A percentile compares a stretch with the other conserved stretches of the same genome.
These are phyloP conservation scores for Saksenaea oblongispora DNA, from an alignment of 371 early-diverging fungal species.

Conservation along the genomic window DNA sequence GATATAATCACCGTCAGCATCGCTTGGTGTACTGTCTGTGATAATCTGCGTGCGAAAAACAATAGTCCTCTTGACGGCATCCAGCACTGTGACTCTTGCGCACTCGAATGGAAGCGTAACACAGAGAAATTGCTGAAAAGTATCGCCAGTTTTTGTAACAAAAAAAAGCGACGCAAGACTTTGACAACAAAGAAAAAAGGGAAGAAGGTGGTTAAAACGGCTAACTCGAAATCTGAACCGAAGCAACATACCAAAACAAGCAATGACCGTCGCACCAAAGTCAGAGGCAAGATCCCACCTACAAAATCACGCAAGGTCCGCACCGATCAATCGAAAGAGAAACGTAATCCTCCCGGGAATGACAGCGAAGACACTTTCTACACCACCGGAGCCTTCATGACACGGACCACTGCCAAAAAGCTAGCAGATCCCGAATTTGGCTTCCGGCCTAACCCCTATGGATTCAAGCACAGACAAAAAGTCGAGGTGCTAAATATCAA, in stretches of 20 bases:
- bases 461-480: slow-evolving; percentile 38
- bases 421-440: slow-evolving; percentile 30
- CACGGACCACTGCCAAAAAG: slow-evolving; percentile 45
- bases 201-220: slow-evolving; percentile 1
- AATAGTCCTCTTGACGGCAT: neutral
- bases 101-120: neutral
- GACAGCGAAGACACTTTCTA: slow-evolving; percentile 19
- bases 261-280: neutral
- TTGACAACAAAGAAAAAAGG: slow-evolving; percentile 7
- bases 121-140: neutral
- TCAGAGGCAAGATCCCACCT: slow-evolving; percentile 1
- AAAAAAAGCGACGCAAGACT: slow-evolving; percentile 6
- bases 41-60: neutral
- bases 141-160: slow-evolving; percentile 1
- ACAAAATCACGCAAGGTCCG: neutral
- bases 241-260: neutral
- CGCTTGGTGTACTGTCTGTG: slow-evolving; percentile 8
- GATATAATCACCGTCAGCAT: neutral
- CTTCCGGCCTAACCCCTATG: slow-evolving; percentile 45
- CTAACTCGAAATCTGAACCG: neutral
- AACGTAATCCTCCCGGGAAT: neutral
- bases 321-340: neutral
- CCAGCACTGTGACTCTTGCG: neutral
- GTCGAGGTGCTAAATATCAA: slow-evolving; percentile 52
- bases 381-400: slow-evolving; percentile 56